Base-by-base conservation (phyloP, 345 rosid genomes). In the Arabidopsis suecica region DNA sequence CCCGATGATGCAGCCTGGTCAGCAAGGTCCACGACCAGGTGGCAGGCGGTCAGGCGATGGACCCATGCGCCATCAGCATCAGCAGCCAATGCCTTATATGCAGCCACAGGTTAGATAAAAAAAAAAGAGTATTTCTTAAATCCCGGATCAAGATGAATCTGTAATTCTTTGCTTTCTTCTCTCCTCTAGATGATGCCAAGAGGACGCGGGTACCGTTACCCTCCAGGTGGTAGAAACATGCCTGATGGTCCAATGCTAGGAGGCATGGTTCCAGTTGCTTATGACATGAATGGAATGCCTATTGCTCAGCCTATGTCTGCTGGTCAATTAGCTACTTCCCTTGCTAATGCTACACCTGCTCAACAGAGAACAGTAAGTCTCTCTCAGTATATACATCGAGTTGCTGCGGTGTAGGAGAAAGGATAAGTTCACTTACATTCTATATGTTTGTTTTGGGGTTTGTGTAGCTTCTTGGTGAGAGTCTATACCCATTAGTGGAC, bases 1-100 rank as follows among this genome's bases (percentile, higher is more conserved):
- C 7, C 97, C 97, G 0, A 90, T 91, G 96, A 96, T 87, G 77
- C 98, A 85, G 82, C 97, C 84, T 64, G 96, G 97, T 12, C 99
- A 90, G 76, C 98, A 89, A 79, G 89, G 91, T 6, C 97, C 84
- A 72, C 91, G 93, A 32, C 93, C 96, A 69, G 90, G 96, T 50
- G 93, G 96, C 20, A 83, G 97, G 73, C 83, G 93, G 44, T 78
- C 89, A 25, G 95, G 92, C 44, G 85, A 78, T 72, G 88, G 85
- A 65, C 93, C 80, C 2, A 65, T 79, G 73, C 82, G 84, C 75
- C 97, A 80, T 74, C 97, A 81, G 42, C 91, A 88, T 79, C 98
- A 90, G 81, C 98, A 90, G 73, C 91, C 89, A 65, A 81, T 87
- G 61, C 93, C 96, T 9, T 71, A 82, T 20, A 85, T 92, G 93